Conservation (phyloP, 2,329 filamentous ascomycete genomes). For the Pseudogymnoascus sp. region DNA sequence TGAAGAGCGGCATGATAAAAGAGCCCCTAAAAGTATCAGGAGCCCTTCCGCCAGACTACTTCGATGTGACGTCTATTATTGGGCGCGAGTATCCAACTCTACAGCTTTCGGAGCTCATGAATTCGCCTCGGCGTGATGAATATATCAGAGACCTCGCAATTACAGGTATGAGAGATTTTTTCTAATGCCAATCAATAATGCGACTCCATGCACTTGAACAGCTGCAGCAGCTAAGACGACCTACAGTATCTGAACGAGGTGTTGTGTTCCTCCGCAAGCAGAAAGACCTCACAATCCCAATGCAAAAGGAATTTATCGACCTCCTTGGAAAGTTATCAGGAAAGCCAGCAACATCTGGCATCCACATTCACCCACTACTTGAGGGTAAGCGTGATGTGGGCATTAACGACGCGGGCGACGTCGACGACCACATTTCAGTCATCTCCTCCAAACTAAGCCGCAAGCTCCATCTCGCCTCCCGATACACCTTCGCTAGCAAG, state of each 20-base stretch:
- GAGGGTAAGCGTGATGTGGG: constrained; percentile 15
- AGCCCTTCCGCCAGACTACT: neutral
- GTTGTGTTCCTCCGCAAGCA: constrained; percentile 53
- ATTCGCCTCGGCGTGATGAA: constrained; percentile 9
- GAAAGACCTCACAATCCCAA: constrained; percentile 40
- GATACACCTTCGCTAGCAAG: constrained; percentile 9
- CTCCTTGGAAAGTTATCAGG: neutral
- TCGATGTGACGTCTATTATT: constrained; percentile 9
- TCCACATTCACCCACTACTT: constrained; percentile 6
- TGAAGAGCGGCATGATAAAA: neutral
- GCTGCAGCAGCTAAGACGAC: neutral
- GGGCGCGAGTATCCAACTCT: constrained; percentile 5
- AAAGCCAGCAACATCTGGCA: neutral
- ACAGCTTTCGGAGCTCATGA: constrained; percentile 10
- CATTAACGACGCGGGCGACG: constrained; percentile 13
- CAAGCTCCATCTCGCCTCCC: constrained; percentile 11
- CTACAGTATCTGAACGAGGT: constrained; percentile 27
- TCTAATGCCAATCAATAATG: neutral
- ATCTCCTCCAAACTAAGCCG: constrained; percentile 4
- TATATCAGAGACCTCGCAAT: constrained; percentile 9
- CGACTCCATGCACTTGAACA: neutral
- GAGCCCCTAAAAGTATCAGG: constrained; percentile 7
- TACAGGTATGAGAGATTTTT: neutral
- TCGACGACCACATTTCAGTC: constrained; percentile 12
- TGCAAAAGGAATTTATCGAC: neutral